Conservation (phyloP, 192 early-diverging fungal species). For the Entomortierella beljakovae region DNA sequence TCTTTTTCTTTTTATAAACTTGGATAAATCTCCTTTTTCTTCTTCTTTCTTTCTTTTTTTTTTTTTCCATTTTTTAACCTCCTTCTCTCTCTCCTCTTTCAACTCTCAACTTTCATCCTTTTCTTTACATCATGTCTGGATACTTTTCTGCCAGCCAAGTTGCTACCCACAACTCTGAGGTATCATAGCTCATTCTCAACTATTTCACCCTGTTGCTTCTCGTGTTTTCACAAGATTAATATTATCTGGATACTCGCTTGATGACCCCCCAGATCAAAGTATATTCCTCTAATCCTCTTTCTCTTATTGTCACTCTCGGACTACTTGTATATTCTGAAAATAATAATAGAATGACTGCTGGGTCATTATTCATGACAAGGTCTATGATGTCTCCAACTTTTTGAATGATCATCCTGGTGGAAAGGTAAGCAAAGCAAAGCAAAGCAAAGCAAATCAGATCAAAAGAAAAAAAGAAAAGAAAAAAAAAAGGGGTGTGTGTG, state of each 20-base stretch:
- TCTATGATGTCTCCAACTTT: constrained; percentile 72
- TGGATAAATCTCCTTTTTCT: background rate
- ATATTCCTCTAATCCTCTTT: too few relatives aligned
- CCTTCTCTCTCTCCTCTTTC: background rate
- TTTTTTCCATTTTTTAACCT: background rate
- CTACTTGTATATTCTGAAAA: background rate
- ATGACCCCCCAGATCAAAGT: too few relatives aligned
- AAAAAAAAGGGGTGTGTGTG: background rate
- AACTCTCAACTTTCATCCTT: background rate
- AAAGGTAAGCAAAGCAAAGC: constrained; percentile 20
- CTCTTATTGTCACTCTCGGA: background rate
- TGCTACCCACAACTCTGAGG: constrained; percentile 51
- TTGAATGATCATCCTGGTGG: constrained; percentile 72
- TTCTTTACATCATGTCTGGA: constrained; percentile 40
- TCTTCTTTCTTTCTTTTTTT: background rate
- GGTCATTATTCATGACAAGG: constrained; percentile 73
- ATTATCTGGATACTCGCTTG: too few relatives aligned
- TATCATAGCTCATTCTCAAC: background rate
- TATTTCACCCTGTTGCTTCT: background rate
- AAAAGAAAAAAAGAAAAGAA: background rate
- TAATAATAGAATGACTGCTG: constrained; percentile 59
- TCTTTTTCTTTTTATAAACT: background rate
- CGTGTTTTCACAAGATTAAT: background rate
- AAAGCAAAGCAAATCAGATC: background rate
- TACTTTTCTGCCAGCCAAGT: constrained; percentile 49